Evolutionary conservation across 345 rosid genomes (phyloP), one percentile per base, ranked within the genome.

Genomic region (Sisymbrium irio): DNA sequence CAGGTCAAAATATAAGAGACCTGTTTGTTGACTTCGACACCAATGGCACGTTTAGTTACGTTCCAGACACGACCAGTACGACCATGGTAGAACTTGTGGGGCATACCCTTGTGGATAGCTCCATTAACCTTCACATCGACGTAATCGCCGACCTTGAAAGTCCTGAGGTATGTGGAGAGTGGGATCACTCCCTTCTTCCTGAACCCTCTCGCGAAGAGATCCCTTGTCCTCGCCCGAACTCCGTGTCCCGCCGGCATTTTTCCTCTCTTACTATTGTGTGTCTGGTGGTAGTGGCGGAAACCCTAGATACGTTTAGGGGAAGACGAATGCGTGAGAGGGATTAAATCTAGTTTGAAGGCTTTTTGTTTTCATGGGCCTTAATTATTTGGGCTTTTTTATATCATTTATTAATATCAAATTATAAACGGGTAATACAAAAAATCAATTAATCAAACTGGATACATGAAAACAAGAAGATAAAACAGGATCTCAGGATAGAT

Each of bases 41-140:
- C 96, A 9, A 87, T 73, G 65, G 96, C 90, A 9, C 90, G 90
- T 66, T 87, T 87, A 78, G 92, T 89, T 64, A 89, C 90, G 62
- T 89, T 89, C 90, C 92, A 89, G 80, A 89, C 80, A 11, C 83
- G 81, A n/a, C 96, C 96, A 42, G 96, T 89, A 65, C 96, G 96
- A 4, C 96, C 96, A 46, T 86, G 90, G 76, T 86, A 89, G 85
- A 87, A 89, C 82, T 89, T 89, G 70, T 87, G 96, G 27, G 92
- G 96, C 96, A 89, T 89, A 37, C 96, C 96, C 84, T 89, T 89
- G 82, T 89, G 92, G 37, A 89, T 67, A 51, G 92, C 90, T 59
- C 92, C 92, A 62, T 89, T 89, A 13, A 89, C 92, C 82, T 89
- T 87, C 71, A 89, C 61, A 58, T 89, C 92, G 7, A 89, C 92